Base-by-base conservation (phyloP, 768 basidiomycete genomes). In the Russula emetica region DNA sequence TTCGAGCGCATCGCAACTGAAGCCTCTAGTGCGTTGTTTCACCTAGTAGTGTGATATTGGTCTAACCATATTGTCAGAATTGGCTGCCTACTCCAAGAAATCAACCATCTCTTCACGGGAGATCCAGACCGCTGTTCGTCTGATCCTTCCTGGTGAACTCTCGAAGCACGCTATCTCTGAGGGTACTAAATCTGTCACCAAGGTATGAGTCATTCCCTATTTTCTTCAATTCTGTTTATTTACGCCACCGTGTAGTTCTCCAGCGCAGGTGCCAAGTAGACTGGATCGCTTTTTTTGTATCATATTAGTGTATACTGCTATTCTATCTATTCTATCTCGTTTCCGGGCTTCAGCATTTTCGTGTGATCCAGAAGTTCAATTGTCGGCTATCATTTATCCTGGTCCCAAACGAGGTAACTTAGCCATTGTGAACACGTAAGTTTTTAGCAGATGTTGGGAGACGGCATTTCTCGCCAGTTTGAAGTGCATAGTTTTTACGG, bases 31-130 rank as follows among this genome's bases (percentile, higher is more conserved):
- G 70, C 45, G 88, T 82, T 5, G 34, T 49, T 53, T 40, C 32
- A 2, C 54, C 36, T 63, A 7, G n/a, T 24, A 6, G 28, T 28
- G 14, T 14, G 67, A 60, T 34, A 14, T 10, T 16, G 40, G 45
- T 24, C 60, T 57, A 50, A 40, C 55, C 44, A 20, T 18, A 20
- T 8, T 22, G 2, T n/a, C 70, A 92, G 94, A 96, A 81, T 90
- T 98, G 69, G 95, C 96, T 47, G 83, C 92, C 1, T 98, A 98
- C 81, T 97, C 95, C 69, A 96, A 97, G 82, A 96, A 96, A 78
- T 97, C 95, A 8, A 98, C 95, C 38, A 98, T 98, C 75, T 97
- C 95, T 45, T 97, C 94, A 56, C 93, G 95, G 67, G 96, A 98
- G 78, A 98, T 97, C 70, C 95, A 98, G 76, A 98, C 96, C 44